Conservation (phyloP, 2,329 filamentous ascomycete species). For the Phialocephala sp. region DNA sequence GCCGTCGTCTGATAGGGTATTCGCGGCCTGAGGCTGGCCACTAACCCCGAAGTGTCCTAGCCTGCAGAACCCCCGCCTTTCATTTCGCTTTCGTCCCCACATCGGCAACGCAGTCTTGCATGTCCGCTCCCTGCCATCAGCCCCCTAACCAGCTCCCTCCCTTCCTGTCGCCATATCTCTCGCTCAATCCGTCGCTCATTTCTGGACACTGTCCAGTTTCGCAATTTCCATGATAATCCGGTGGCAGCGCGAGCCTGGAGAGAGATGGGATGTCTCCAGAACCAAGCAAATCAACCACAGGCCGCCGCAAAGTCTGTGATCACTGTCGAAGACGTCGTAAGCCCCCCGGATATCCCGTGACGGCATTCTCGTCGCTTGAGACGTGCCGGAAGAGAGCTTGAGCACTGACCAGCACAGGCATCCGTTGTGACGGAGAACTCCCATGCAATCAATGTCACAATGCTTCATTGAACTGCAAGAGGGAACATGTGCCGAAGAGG, state of each 20-base stretch:
- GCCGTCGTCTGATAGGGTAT: background rate
- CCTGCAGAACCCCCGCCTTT: background rate
- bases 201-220: slow-evolving; percentile 12
- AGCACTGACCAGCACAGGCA: slow-evolving; percentile 44
- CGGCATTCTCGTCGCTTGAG: slow-evolving; percentile 2
- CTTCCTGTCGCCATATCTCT: slow-evolving; percentile 34
- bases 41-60: background rate
- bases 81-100: background rate
- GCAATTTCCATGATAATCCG: slow-evolving; percentile 26
- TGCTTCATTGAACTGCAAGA: slow-evolving; percentile 65
- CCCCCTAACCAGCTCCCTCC: slow-evolving; percentile 2
- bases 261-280: slow-evolving; percentile 39
- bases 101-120: background rate
- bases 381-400: slow-evolving; percentile 20
- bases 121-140: background rate
- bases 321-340: slow-evolving; percentile 52
- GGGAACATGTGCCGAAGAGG: slow-evolving; percentile 68
- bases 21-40: background rate
- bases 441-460: slow-evolving; percentile 67
- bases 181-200: slow-evolving; percentile 30
- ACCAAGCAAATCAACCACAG: slow-evolving; percentile 30
- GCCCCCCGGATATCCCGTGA: slow-evolving; percentile 28
- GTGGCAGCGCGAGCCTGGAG: slow-evolving; percentile 18
- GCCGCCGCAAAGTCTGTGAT: slow-evolving; percentile 50
- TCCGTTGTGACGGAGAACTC: slow-evolving; percentile 52